Conservation (phyloP, 768 basidiomycete species). For the Phanerochaete carnosa region DNA sequence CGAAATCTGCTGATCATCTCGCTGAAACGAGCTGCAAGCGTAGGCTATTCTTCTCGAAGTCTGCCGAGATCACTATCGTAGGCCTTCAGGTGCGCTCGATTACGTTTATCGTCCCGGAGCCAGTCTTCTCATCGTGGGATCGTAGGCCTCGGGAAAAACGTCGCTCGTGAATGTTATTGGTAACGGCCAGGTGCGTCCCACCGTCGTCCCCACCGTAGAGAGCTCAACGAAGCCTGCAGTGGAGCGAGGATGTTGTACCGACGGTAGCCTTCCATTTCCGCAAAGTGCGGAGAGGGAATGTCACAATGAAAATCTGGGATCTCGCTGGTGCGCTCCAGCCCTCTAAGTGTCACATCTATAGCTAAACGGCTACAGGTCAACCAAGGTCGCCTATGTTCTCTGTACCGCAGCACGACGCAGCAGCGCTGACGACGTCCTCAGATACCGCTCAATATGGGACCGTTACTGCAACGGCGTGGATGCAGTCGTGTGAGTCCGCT, state of each 20-base stretch:
- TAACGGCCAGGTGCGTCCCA: conserved; percentile 61
- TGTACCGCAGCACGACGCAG: background rate
- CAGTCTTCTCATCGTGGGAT: background rate
- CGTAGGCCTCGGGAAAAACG: conserved; percentile 90
- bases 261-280: conserved; percentile 93
- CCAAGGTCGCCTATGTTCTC: background rate
- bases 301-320: conserved; percentile 94
- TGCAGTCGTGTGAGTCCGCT: conserved; percentile 72
- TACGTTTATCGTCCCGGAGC: background rate
- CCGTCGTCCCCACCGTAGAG: background rate
- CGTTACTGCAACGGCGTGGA: conserved; percentile 91
- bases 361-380: background rate
- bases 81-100: conserved; percentile 67
- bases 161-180: conserved; percentile 91
- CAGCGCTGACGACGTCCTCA: conserved; percentile 31
- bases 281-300: conserved; percentile 84
- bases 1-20: background rate
- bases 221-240: conserved; percentile 40
- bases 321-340: conserved; percentile 64
- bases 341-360: background rate
- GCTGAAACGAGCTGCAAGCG: conserved; percentile 1
- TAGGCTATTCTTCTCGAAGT: conserved; percentile 83
- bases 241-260: conserved; percentile 96
- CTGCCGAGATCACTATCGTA: conserved; percentile 88
- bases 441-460: conserved; percentile 95